Conservation (phyloP, 2,329 filamentous ascomycete genomes). For the Hymenoscyphus fraxineus region DNA sequence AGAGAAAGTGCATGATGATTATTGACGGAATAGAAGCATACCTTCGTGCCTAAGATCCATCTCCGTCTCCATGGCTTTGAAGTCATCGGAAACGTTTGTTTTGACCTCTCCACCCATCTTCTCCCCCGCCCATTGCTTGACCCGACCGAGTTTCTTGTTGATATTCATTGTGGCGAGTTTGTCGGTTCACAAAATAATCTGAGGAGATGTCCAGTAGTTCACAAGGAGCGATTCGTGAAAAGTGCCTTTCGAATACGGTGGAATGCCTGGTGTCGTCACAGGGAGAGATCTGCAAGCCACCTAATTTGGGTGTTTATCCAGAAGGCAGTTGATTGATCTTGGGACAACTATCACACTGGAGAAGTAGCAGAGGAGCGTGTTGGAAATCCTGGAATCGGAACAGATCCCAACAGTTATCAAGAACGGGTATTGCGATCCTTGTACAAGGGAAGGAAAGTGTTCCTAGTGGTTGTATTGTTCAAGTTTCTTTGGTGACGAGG, state of each 20-base stretch:
- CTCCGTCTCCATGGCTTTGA: constrained; percentile 83
- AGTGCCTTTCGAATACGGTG: neutral
- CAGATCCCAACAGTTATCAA: constrained; percentile 7
- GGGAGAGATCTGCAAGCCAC: constrained; percentile 6
- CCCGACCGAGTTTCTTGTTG: constrained; percentile 83
- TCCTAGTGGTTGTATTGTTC: neutral
- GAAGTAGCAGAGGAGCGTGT: constrained; percentile 10
- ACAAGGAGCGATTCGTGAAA: neutral
- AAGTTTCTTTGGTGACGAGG: neutral
- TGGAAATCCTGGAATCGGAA: constrained; percentile 9
- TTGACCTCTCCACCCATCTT: constrained; percentile 91
- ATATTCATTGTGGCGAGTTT: constrained; percentile 35
- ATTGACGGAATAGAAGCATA: constrained; percentile 41
- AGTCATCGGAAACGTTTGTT: constrained; percentile 83
- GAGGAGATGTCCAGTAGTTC: neutral
- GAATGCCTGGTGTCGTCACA: constrained; percentile 5
- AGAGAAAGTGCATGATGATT: constrained; percentile 11
- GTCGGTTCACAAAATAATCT: neutral
- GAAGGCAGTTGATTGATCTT: constrained; percentile 3
- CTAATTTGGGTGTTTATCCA: constrained; percentile 11
- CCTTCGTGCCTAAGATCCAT: constrained; percentile 88
- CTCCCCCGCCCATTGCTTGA: constrained; percentile 97
- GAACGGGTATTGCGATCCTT: constrained; percentile 9
- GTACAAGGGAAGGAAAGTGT: neutral
- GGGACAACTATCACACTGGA: neutral